Evolutionary conservation across 2,329 filamentous ascomycete species (phyloP).

Genomic region (Calonectria naviculata): DNA sequence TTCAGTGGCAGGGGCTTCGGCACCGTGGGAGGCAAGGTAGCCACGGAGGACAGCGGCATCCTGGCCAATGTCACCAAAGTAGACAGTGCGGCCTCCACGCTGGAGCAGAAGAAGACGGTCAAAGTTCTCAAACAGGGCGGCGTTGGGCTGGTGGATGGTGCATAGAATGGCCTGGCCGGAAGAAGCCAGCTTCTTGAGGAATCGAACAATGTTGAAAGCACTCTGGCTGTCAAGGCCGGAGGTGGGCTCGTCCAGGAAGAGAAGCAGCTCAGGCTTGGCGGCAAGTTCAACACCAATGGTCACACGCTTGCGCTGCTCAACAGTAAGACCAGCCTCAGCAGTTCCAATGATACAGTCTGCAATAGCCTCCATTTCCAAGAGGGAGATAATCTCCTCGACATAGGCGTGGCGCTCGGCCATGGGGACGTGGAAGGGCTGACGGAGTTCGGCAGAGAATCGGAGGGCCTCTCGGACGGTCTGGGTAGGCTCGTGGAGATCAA

Average conservation of each 20-base stretch:
- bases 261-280: conserved; percentile 80
- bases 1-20: conserved; percentile 65
- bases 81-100: conserved; percentile 82
- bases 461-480: conserved; percentile 74
- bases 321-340: conserved; percentile 76
- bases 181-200: conserved; percentile 80
- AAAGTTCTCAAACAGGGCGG: conserved; percentile 88
- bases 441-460: conserved; percentile 70
- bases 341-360: conserved; percentile 69
- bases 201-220: conserved; percentile 82
- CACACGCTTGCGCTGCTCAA: conserved; percentile 77
- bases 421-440: conserved; percentile 66
- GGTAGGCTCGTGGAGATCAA: conserved; percentile 70
- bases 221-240: conserved; percentile 73
- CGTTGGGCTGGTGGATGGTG: conserved; percentile 92
- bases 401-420: conserved; percentile 67
- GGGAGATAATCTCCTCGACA: conserved; percentile 69
- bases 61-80: conserved; percentile 86
- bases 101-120: conserved; percentile 84
- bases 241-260: conserved; percentile 85
- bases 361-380: conserved; percentile 69
- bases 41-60: conserved; percentile 78
- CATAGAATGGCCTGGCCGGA: conserved; percentile 90
- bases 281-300: conserved; percentile 93
- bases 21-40: conserved; percentile 70